Evolutionary conservation across 176 grass and related monocot species (phyloP).

Genomic region (Carex myosuroides): DNA sequence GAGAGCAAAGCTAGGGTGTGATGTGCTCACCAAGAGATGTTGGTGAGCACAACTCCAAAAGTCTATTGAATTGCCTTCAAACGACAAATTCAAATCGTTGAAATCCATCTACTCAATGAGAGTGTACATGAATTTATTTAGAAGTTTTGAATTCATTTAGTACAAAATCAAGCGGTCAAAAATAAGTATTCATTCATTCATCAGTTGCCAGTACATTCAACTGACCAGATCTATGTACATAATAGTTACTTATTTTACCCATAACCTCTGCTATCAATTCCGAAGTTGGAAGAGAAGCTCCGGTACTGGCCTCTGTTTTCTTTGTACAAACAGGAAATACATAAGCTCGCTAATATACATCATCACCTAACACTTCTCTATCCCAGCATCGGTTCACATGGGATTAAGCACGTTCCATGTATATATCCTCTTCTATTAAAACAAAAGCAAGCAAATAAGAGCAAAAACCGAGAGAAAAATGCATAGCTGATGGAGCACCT

Average conservation of each 20-base stretch:
- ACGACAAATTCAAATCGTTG: too few species aligned
- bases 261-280: not conserved
- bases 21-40: too few species aligned
- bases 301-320: not conserved
- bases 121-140: too few species aligned
- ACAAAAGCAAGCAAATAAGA: slow-evolving; percentile 62
- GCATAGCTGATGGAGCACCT: slow-evolving; percentile 67
- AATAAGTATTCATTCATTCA: not conserved
- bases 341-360: not conserved
- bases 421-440: slow-evolving; percentile 26
- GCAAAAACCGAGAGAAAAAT: slow-evolving; percentile 61
- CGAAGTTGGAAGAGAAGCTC: not conserved
- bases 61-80: too few species aligned
- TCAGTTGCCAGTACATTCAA: slow-evolving; percentile 7
- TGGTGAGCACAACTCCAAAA: too few species aligned
- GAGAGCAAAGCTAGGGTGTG: too few species aligned
- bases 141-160: too few species aligned
- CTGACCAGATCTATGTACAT: not conserved
- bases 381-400: not conserved
- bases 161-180: too few species aligned
- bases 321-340: not conserved
- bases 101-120: too few species aligned
- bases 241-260: not conserved
- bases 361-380: not conserved
- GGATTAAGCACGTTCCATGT: not conserved